These are phyloP conservation scores for Paecilomyces niveus DNA, from an alignment of 2,329 filamentous ascomycete species.

Conservation along the genomic window DNA sequence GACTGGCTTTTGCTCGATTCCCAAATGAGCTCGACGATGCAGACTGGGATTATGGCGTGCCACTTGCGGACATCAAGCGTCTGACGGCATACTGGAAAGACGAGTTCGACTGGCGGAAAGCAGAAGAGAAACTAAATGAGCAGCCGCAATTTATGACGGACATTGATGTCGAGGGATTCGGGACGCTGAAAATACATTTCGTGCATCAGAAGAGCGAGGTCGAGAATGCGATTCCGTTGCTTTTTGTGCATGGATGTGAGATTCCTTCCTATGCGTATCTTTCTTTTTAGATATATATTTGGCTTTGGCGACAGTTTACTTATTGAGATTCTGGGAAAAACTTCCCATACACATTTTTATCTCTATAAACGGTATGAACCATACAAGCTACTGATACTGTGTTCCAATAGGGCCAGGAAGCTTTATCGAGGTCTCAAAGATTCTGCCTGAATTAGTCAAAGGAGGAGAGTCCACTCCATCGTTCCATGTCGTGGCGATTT, in stretches of 20 bases:
- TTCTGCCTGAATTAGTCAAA: slow-evolving; percentile 42
- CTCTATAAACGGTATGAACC: no score
- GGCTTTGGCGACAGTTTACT: no score
- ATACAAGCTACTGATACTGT: no score
- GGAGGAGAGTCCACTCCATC: slow-evolving; percentile 31
- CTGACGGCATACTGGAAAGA: slow-evolving; percentile 52
- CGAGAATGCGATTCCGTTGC: slow-evolving; percentile 49
- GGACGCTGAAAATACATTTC: slow-evolving; percentile 56
- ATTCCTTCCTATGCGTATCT: background rate
- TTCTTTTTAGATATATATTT: no score
- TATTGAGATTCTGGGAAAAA: no score
- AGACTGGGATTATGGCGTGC: slow-evolving; percentile 53
- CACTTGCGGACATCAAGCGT: slow-evolving; percentile 50
- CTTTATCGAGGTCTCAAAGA: slow-evolving; percentile 58
- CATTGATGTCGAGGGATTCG: slow-evolving; percentile 53
- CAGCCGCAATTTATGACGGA: slow-evolving; percentile 52
- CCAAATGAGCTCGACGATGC: slow-evolving; percentile 50
- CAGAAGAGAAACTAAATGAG: slow-evolving; percentile 53
- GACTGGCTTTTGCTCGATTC: slow-evolving; percentile 48
- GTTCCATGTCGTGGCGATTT: slow-evolving; percentile 49
- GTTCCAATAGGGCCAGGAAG: slow-evolving; percentile 51
- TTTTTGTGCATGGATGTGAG: slow-evolving; percentile 58
- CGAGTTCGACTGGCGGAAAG: slow-evolving; percentile 53
- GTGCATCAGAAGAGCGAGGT: slow-evolving; percentile 50
- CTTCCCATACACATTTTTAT: no score